Evolutionary conservation across 2,329 filamentous ascomycete species (phyloP).

Genomic region (Botryotinia globosa): DNA sequence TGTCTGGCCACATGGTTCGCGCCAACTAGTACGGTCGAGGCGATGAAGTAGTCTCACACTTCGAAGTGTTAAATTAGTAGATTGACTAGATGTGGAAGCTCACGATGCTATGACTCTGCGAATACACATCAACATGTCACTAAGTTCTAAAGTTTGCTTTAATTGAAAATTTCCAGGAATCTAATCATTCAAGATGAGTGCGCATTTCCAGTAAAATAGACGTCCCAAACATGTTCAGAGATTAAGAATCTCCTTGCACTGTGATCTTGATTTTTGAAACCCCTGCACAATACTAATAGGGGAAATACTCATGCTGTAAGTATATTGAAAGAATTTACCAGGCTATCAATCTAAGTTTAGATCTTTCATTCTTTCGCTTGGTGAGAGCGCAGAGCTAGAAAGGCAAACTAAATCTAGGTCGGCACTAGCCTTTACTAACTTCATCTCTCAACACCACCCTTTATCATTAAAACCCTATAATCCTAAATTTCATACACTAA

Average conservation of each 20-base stretch:
- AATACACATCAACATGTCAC: neutral
- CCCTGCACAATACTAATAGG: neutral
- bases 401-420: neutral
- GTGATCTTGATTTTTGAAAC: neutral
- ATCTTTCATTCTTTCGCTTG: neutral
- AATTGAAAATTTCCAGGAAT: neutral
- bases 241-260: neutral
- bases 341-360: neutral
- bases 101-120: neutral
- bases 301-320: too few species aligned
- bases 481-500: neutral
- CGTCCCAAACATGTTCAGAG: neutral
- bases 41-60: neutral
- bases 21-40: neutral
- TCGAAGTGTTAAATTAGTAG: neutral
- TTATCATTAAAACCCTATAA: fast-evolving
- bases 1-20: neutral
- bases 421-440: neutral
- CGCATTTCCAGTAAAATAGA: neutral
- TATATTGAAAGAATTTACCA: neutral
- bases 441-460: neutral
- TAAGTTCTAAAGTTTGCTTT: neutral
- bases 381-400: neutral
- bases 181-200: neutral
- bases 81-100: neutral